Base-by-base conservation (phyloP, 2,329 filamentous ascomycete genomes). In the Bipolaris bicolor region DNA sequence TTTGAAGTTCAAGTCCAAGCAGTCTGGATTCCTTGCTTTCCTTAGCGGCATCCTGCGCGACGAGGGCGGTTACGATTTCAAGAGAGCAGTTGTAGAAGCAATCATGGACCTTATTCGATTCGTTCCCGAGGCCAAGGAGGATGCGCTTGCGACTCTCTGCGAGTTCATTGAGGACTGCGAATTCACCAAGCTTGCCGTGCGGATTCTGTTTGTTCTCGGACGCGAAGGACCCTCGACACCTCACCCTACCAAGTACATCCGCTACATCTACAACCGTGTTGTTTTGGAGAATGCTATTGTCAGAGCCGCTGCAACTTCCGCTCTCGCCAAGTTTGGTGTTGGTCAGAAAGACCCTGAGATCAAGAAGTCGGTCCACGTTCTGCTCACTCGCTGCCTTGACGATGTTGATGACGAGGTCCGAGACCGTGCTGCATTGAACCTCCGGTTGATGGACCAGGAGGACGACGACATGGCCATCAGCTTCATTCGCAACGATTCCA, bases 101-200 rank as follows among this genome's bases (percentile, higher is more conserved):
- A 98, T 99, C 88, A 98, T 99, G 73, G 95, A 99, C 71, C 82
- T 99, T 54, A 98, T 99, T 82, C 97, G 98, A 78, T 99, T 99
- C 71, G 94, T 99, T 3, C 95, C 95, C 1, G 95, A 97, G 58
- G 88, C 86, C 70, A 88, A 87, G 72, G 87, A 90, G 76, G 87
- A 90, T 65, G 94, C 95, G 16, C 86, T 99, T 47, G 91, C 94
- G 13, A 95, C 98, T 73, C 86, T 99, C 20, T 98, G 95, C 81
- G 95, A 99, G 76, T 99, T 99, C 75, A 99, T 99, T 64, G 95
- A 99, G 79, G 95, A 99, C 76, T 99, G 95, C 81, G 95, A 99
- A 76, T 99, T 98, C 78, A 97, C 95, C 26, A 99, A 99, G 81
- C 84, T 99, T 61, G 94, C 95, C 29, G 94, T 99, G 46, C 89